Percentiles rank a stretch among this genome's conserved stretches.
These are phyloP conservation scores for Acephala macrosclerotiorum DNA, from an alignment of 2,329 filamentous ascomycete species.

Conservation along the genomic window DNA sequence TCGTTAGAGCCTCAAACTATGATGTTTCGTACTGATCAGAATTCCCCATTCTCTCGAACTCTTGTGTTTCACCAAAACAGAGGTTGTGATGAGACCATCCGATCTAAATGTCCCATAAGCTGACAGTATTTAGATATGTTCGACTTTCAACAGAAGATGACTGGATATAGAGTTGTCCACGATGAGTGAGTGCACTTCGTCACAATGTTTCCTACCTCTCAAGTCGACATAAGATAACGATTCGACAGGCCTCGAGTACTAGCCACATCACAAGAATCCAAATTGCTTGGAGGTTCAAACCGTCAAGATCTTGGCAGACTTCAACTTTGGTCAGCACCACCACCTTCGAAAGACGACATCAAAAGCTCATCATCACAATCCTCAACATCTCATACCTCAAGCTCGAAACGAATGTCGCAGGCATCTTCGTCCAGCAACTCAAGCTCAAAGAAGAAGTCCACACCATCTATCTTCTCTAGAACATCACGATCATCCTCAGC, in stretches of 20 bases:
- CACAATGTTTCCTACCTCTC: neutral
- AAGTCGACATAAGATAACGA: neutral
- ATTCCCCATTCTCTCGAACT: conserved; percentile 2
- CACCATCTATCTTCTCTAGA: conserved; percentile 11
- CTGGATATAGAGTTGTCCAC: conserved; percentile 14
- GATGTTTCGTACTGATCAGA: conserved; percentile 6
- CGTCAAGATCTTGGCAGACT: conserved; percentile 17
- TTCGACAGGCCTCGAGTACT: conserved; percentile 12
- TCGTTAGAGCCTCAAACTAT: conserved; percentile 16
- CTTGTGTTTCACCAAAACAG: conserved; percentile 13
- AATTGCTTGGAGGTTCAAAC: conserved; percentile 11
- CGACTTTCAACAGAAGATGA: conserved; percentile 18
- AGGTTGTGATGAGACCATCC: neutral
- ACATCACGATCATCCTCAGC: neutral
- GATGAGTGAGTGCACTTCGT: neutral
- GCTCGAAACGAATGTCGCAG: conserved; percentile 6
- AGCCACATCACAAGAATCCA: conserved; percentile 15
- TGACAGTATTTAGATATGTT: conserved; percentile 1
- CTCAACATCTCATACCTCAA: neutral
- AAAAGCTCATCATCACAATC: neutral
- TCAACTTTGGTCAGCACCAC: conserved; percentile 13
- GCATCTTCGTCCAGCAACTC: conserved; percentile 4
- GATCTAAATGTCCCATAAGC: too few species aligned
- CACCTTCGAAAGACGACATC: neutral
- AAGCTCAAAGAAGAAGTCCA: neutral